Evolutionary conservation across 371 early-diverging fungal genomes (phyloP), one percentile per base, ranked within the genome.

Genomic region (Scutellospora calospora): DNA sequence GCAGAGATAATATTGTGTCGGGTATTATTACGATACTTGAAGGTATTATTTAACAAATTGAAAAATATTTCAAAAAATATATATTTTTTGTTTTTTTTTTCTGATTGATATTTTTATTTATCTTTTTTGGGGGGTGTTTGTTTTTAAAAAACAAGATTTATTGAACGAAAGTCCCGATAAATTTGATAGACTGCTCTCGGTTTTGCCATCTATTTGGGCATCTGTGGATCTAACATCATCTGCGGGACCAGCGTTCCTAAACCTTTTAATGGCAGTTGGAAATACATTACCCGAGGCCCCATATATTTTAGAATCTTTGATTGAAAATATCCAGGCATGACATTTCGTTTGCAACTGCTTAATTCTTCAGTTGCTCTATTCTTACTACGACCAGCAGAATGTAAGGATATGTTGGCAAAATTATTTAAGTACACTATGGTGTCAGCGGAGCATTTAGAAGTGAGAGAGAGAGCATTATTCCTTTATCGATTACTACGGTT

Each of bases 301-400:
- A 1, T 76, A 76, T 62, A 76, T 76, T 31, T n/a, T 76, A 8
- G 76, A 76, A 62, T 76, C 62, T 0, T 60, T 76, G 3, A 76
- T 76, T 35, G 41, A 60, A 12, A 35, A 45, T 57, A 76, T 76
- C 76, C 57, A 45, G 27, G 25, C 3, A 16, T 41, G 9, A 41
- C 57, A 22, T 76, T 76, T 49, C 76, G 62, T 18, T 22, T 77
- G 12, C 62, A 77, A 65, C 22, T 77, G 18, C 20, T 77, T 25
- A 33, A 77, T 51, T 35, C 65, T 9, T 49, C 62, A 29, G 78
- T 65, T 1, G 29, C 62, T n/a, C 18, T 77, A 41, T 77, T 77
- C 63, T 57, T 77, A 18, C 11, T 18, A 41, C 38, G 78, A 45
- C 78, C 78, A 14, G 65, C 27, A 41, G 78, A 77, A 57, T 77